These are phyloP conservation scores for Cordyceps farinosa DNA, from an alignment of 2,329 filamentous ascomycete genomes.

Conservation along the genomic window DNA sequence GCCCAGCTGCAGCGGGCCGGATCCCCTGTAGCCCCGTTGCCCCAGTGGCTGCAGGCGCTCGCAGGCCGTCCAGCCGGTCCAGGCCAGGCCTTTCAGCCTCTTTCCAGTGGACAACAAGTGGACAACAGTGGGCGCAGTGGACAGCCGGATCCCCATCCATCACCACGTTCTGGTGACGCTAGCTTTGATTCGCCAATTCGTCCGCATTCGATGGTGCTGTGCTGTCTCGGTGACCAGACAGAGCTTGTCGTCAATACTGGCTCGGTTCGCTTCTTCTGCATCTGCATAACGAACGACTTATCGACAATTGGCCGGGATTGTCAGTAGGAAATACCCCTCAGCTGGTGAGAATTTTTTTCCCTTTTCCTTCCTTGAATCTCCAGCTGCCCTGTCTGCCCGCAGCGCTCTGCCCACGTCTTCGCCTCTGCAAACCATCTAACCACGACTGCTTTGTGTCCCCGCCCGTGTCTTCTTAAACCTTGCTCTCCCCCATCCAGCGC, in stretches of 20 bases:
- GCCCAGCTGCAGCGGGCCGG: slow-evolving; percentile 6
- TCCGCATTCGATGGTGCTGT: background rate
- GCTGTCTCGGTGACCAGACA: background rate
- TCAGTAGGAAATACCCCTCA: background rate
- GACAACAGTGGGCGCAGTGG: background rate
- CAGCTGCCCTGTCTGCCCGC: background rate
- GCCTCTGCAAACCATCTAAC: background rate
- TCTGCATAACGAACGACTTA: background rate
- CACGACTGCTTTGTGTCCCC: background rate
- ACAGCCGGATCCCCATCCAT: slow-evolving; percentile 5
- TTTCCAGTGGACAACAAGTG: background rate
- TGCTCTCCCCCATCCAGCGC: background rate
- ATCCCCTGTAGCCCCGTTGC: background rate
- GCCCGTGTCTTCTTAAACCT: background rate
- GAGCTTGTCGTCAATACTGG: background rate
- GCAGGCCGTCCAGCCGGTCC: background rate
- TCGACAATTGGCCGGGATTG: background rate
- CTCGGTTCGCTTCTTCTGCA: slow-evolving; percentile 3
- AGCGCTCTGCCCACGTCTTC: too few relatives aligned
- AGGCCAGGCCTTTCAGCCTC: background rate
- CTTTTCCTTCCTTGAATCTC: background rate
- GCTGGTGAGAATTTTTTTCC: slow-evolving; percentile 1
- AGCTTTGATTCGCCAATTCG: slow-evolving; percentile 27
- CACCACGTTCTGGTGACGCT: slow-evolving; percentile 24
- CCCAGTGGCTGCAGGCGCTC: too few relatives aligned